These are phyloP conservation scores for Tilletiaria anomala DNA, from an alignment of 1,284 basidiomycete species.

Conservation along the genomic window DNA sequence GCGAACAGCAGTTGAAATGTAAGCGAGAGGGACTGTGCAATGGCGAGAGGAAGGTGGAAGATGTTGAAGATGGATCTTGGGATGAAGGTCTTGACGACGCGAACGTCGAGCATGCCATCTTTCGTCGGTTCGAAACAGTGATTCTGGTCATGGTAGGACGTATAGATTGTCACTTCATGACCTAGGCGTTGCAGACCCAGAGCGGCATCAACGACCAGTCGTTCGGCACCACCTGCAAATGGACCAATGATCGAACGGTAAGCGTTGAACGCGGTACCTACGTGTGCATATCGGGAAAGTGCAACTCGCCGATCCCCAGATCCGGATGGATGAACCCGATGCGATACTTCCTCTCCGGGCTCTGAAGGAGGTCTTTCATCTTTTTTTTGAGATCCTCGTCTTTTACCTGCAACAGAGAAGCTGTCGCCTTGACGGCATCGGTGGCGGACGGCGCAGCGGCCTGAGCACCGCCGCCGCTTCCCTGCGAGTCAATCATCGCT, in stretches of 20 bases:
- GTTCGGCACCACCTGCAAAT: conserved; percentile 70
- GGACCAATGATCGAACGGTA: too few species aligned
- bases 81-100: conserved; percentile 57
- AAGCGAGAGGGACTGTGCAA: conserved; percentile 72
- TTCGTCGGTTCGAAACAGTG: conserved; percentile 34
- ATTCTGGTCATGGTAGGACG: conserved; percentile 71
- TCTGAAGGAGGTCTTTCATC: not conserved
- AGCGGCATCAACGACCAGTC: conserved; percentile 89
- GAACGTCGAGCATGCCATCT: conserved; percentile 59
- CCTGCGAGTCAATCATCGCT: too few species aligned
- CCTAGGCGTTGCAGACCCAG: conserved; percentile 69
- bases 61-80: conserved; percentile 62
- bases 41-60: conserved; percentile 77
- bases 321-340: conserved; percentile 89
- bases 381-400: not conserved
- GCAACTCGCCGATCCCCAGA: conserved; percentile 69
- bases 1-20: conserved; percentile 28
- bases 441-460: too few species aligned
- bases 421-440: too few species aligned
- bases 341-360: conserved; percentile 16
- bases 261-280: too few species aligned
- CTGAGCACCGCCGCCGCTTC: too few species aligned
- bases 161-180: conserved; percentile 81
- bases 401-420: too few species aligned
- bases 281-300: not conserved